Base-by-base conservation (phyloP, 1,284 basidiomycete genomes). In the Austropuccinia psidii region DNA sequence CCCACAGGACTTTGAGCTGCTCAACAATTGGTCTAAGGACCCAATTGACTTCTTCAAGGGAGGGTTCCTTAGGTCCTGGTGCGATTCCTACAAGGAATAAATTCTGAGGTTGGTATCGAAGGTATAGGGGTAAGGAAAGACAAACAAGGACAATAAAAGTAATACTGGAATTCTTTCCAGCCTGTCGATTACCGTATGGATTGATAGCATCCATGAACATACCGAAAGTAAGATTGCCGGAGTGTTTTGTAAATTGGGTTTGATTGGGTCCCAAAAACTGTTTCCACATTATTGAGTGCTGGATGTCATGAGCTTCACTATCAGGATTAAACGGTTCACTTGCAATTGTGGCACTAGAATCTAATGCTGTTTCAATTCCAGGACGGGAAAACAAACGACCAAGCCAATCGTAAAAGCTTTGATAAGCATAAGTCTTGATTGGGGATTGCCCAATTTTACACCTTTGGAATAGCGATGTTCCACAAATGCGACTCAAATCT, bases 41-140 rank as follows among this genome's bases (percentile, higher is more conserved):
- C 39, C 78, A 77, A 62, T 82, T 81, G 39, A 81, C 68, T 24
- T 78, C 41, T 11, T 76, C 39, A 0, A 70, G 35, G 0, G 60
- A 55, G 0, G 76, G 77, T 45, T 78, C 76, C 13, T 54, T 37
- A 17, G 77, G 77, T 2, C 78, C 78, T 15, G 79, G 82, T 80
- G 79, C 79, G 8, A 83, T 75, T 1, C 81, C 81, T 9, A 79
- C 80, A 17, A 83, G 77, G 65, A 78, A 83, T 17, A 83, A 76
- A 52, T 83, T 82, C 62, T 83, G 79, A 1, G 75, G 55, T 15
- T 77, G 75, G 70, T 50, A 66, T 0, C 82, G 79, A 15, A 81
- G 33, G 2, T 76, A 37, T 0, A 76, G 76, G 5, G 82, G 83
- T 6, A 43, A 24, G 8, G 39, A 43, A 15, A 39, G 33, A 31